Evolutionary conservation across 148 eudicot genomes (phyloP).

Genomic region (Rhododendron ovatum): DNA sequence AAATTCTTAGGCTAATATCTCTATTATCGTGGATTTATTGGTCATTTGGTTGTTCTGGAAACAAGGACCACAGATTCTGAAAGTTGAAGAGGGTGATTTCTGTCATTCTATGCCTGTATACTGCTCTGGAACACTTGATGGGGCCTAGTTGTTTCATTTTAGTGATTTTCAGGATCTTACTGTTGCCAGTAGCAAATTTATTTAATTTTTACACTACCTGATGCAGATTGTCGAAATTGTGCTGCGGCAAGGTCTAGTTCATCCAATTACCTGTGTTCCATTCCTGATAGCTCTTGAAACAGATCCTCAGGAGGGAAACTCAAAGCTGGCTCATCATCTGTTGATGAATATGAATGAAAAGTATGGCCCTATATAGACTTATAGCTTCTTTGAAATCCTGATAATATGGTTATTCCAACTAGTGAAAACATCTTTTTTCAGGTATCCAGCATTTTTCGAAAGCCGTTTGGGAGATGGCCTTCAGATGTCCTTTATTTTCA

Average conservation of each 20-base stretch:
- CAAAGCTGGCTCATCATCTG: conserved; percentile 92
- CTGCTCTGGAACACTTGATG: neutral
- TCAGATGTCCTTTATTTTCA: conserved; percentile 84
- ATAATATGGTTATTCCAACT: conserved; percentile 23
- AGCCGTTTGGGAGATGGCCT: conserved; percentile 99
- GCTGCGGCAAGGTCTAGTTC: conserved; percentile 96
- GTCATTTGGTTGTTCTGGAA: neutral
- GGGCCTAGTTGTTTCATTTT: neutral
- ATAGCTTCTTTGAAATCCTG: neutral
- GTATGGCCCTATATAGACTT: conserved; percentile 35
- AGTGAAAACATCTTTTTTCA: conserved; percentile 30
- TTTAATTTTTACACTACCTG: neutral
- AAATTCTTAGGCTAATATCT: neutral
- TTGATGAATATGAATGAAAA: conserved; percentile 95
- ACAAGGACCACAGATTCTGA: neutral
- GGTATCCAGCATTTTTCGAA: conserved; percentile 90
- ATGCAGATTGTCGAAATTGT: conserved; percentile 90
- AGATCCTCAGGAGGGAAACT: conserved; percentile 78
- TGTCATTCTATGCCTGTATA: neutral
- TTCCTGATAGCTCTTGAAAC: conserved; percentile 94
- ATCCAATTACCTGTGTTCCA: conserved; percentile 98
- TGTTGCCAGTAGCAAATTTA: neutral
- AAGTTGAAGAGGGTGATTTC: neutral
- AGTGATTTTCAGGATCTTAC: neutral
- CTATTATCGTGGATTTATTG: neutral